Evolutionary conservation across 805 yeast genomes (phyloP), one percentile per base, ranked within the genome.

Genomic region (Yarrowia sp.): DNA sequence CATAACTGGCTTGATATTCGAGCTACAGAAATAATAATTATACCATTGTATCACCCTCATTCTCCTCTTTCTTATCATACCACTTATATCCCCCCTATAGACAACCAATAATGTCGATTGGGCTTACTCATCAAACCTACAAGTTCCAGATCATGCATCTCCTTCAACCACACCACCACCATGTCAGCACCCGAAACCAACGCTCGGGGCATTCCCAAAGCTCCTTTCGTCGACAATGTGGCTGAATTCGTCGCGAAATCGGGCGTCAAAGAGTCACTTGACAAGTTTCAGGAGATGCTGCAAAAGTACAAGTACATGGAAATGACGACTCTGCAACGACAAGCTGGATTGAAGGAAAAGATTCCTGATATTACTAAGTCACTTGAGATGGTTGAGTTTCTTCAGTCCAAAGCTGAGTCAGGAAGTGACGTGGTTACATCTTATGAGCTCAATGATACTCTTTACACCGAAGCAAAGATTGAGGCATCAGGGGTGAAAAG

Each of bases 151-250:
- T 22, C 28, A 22, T 22, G 28, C 28, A 22, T 22, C 3, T 22
- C 28, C 5, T 41, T 13, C 35, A 4, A 32, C 9, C 3, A 28
- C 22, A 45, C 48, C 14, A 28, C 4, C 57, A 35, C 42, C 9
- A 36, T 36, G 58, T 36, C 58, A 7, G 32, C 13, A 4, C 58
- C 58, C 31, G 61, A 55, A 31, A 55, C 39, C 43, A 95, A 95
- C 72, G 95, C 98, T 9, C 83, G 98, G 68, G 99, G 99, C 3
- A 95, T 95, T 65, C 99, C 99, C 7, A 89, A 90, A 73, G 99
- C 99, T 1, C 97, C 96, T 44, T 95, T 95, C 75, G 86, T 95
- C 62, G 96, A 89, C 68, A 84, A 85, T 65, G 95, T 92, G 9
- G 95, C 86, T 65, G 87, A 85, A 58, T 84, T 86, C 69, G 83